Percentiles rank a stretch among this genome's conserved stretches.
These are phyloP conservation scores for Colletotrichum nymphaeae DNA, from an alignment of 2,329 filamentous ascomycete species.

Conservation along the genomic window DNA sequence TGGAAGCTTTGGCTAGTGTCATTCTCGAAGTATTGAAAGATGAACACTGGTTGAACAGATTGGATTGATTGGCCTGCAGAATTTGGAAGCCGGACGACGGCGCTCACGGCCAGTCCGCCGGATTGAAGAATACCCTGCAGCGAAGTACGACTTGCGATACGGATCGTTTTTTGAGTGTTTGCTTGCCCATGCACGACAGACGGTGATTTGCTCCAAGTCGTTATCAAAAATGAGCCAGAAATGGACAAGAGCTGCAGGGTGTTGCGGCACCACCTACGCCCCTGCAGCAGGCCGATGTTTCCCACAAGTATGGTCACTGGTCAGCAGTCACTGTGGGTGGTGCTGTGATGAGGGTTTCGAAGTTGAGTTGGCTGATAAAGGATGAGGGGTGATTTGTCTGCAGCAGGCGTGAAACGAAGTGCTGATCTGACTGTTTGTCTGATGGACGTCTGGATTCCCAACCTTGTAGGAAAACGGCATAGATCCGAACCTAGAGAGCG, in stretches of 20 bases:
- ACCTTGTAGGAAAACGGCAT: constrained; percentile 2
- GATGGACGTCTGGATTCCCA: constrained; percentile 17
- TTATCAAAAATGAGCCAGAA: constrained; percentile 6
- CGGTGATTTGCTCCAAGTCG: constrained; percentile 5
- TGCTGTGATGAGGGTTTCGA: constrained; percentile 7
- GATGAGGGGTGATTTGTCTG: constrained; percentile 23
- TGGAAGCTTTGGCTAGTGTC: neutral
- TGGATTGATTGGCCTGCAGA: neutral
- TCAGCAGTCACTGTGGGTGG: no score
- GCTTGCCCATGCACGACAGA: neutral
- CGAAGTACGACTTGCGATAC: neutral
- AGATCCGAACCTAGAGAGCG: constrained; percentile 10
- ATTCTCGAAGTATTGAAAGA: constrained; percentile 26
- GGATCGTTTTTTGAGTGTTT: neutral
- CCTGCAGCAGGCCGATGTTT: constrained; percentile 24
- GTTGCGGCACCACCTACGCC: constrained; percentile 1
- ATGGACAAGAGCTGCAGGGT: constrained; percentile 16
- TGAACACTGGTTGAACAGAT: neutral
- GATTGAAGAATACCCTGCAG: neutral
- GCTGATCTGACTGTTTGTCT: constrained; percentile 20
- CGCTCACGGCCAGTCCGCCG: neutral
- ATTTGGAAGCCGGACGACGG: neutral
- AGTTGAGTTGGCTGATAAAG: neutral
- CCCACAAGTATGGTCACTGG: neutral
- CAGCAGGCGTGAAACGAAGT: constrained; percentile 32